Evolutionary conservation across 306 rosid species (phyloP), one percentile per base, ranked within the genome.

Genomic region (Inga leiocalycina): DNA sequence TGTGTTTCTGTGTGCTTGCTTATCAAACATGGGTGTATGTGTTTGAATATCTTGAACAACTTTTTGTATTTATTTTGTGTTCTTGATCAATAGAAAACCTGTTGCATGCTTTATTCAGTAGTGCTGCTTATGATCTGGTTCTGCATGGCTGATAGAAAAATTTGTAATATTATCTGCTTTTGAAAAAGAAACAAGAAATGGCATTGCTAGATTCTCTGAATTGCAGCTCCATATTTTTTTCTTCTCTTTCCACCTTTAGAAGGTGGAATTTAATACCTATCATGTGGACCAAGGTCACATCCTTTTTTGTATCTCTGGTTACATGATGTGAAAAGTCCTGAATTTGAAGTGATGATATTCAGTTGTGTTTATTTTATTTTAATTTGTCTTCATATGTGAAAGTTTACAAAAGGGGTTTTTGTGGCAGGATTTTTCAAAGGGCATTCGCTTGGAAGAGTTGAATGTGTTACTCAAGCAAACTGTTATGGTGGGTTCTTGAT

Each of bases 391-490:
- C 66, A 24, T 24, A 19, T 37, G 71, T 76, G 22, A 74, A 80
- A 82, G 59, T 43, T 79, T 71, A 76, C 30, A 65, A 62, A 79
- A 49, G 56, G 74, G 85, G 70, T 71, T 87, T 84, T 56, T 88
- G 80, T 72, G 89, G 92, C 93, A 95, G 98, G 97, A 95, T 87
- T 93, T 89, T 83, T 91, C 99, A 7, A 93, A 86, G 89, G 99
- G 99, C 39, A 86, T 87, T 87, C 98, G 99, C 84, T 86, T 95
- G 90, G 94, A 89, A 85, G 99, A 95, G 92, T 92, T 95, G 93
- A 93, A 95, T 12, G 97, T 95, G 86, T 84, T 95, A 78, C 96
- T 93, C 48, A 93, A 85, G 91, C 98, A 91, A 87, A 91, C 98
- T 78, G 96, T 93, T 72, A 95, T 95, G 99, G 98, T 95, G 82